Base-by-base conservation (phyloP, 768 basidiomycete genomes). In the Lentinula guzmanii region DNA sequence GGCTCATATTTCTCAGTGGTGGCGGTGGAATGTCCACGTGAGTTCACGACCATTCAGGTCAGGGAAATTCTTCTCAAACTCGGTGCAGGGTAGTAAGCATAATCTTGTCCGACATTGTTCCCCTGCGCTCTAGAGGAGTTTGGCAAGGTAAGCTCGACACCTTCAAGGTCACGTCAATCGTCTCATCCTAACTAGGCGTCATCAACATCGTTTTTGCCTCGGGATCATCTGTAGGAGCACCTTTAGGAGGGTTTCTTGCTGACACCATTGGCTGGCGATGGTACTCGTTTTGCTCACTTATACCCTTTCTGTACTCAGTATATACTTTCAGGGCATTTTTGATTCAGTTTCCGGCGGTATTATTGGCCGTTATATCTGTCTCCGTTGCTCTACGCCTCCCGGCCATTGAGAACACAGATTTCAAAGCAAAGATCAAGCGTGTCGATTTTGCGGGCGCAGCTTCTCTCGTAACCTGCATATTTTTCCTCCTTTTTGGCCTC, bases 241-340 rank as follows among this genome's bases (percentile, higher is more conserved):
- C 86, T 2, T 69, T 87, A 0, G 86, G 87, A 10, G 86, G 87
- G 5, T 76, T 83, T 43, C 71, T 90, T 2, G 77, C 83, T 1
- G 87, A 89, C 65, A 82, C 72, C 9, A 81, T 87, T 45, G 86
- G 86, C 4, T 89, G 87, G 87, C 71, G 86, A 69, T 87, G 86
- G 85, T 83, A 56, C 8, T 68, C 64, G 8, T 35, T 7, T 10
- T 31, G 48, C 28, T 46, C 21, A 28, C 4, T 11, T 9, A 39
- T 35, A 41, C 10, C 16, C 34, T 5, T 13, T 33, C 18, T 28
- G 37, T 39, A 24, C 13, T 48, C 34, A 45, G 54, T 7, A 50
- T 28, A 33, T 31, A 2, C 24, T 37, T 13, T 10, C 45, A 83
- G 82, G 84, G 77, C 82, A 0, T 88, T 87, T 74, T 72, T 85